Evolutionary conservation across 495 filamentous ascomycete genomes (phyloP), one percentile per base, ranked within the genome.

Genomic region (Xylaria cubensis): DNA sequence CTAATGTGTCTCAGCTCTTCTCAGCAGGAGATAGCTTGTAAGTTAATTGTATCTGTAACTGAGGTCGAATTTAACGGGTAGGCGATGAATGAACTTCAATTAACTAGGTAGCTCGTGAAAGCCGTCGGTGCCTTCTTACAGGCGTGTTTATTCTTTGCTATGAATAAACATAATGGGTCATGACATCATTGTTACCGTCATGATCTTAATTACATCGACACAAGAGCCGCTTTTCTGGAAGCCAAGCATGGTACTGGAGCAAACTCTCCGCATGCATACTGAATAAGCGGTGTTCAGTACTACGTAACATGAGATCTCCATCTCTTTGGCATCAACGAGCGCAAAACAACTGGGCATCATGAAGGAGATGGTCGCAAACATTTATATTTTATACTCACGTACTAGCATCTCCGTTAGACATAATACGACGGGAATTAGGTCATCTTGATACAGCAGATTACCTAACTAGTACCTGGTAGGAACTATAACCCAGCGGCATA

Each of bases 181-280:
- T 72, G 70, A 72, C 70, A 72, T 72, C 70, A 66, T 46, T 53
- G 32, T 42, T 36, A 72, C 61, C 62, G 46, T 50, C 61, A 72
- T 64, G 39, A 64, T 64, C 55, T 46, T 7, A 70, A 29, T 29
- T 29, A 56, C 50, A 32, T 65, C 61, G 32, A 71, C n/a, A 24
- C 53, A n/a, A 59, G 66, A 59, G 24, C 53, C 53, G 17, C 32
- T 56, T 71, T 63, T 29, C 3, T 56, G 19, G n/a, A n/a, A 58
- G 12, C 21, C 15, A 58, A 12, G 24, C 36, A 64, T 42, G 70
- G 61, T 66, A 12, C 61, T 58, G 61, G 70, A 72, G 62, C 26
- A 66, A 58, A 65, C 7, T 59, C 39, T 72, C 70, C 70, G 61
- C 41, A 36, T 6, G 24, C 12, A 44, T 36, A 46, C 17, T 64